Evolutionary conservation across 768 basidiomycete genomes (phyloP), one percentile per base, ranked within the genome.

Genomic region (Boletus reticulatus): DNA sequence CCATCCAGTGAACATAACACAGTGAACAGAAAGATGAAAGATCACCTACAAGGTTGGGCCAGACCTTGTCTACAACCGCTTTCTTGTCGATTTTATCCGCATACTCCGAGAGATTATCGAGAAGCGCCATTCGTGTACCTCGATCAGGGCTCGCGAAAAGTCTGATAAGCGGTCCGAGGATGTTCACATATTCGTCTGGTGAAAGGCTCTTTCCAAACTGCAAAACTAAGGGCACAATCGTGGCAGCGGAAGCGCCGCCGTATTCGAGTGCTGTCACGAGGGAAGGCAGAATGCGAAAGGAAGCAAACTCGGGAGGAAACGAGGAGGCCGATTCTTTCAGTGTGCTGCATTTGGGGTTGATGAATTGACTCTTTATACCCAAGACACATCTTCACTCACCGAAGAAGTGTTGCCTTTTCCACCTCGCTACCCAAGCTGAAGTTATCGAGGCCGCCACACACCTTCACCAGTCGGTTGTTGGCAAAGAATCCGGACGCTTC

Each of bases 91-190:
- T 72, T 67, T 87, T 92, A 38, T 94, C 94, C 9, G 82, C 85
- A 65, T 92, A 98, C 52, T 92, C 87, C 3, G 83, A 76, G 36
- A 99, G 74, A 52, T 87, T 85, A 50, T 98, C 94, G 16, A 98
- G 79, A 45, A 99, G 73, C 6, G 94, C 95, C 89, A 99, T 96
- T 31, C 97, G 81, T 22, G 87, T 92, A 2, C 94, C 94, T 43
- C 97, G 83, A 71, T 99, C 97, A 0, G 94, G 90, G 61, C 88
- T 95, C 2, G 88, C 81, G 63, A 81, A 98, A 37, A 98, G 78
- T 69, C 88, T 92, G 42, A 93, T 80, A 3, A 99, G 77, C 0
- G 96, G 93, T 8, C 80, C 71, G 16, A 98, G 84, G 6, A 82
- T 65, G 37, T 78, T 79, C 3, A 78, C 66, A 64, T 94, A 96